Conservation (phyloP, 1,139 yeast genomes). For the Schwanniomyces etchellsii region DNA sequence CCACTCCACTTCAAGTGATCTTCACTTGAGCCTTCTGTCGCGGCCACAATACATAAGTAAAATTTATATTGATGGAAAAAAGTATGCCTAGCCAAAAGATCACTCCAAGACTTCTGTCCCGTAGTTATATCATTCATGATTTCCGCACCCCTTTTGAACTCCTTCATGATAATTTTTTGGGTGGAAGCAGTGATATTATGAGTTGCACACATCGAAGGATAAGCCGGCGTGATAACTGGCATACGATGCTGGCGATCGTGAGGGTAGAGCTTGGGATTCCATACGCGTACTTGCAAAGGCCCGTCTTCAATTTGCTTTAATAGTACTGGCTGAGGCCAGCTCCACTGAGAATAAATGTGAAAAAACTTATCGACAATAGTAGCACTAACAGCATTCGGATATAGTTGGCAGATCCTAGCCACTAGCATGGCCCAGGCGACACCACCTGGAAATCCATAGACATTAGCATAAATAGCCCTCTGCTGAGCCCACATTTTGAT, state of each 20-base stretch:
- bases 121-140: constrained; percentile 63
- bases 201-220: constrained; percentile 99
- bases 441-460: constrained; percentile 98
- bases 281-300: constrained; percentile 89
- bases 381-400: constrained; percentile 94
- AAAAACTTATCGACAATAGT: constrained; percentile 86
- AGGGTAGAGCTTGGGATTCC: constrained; percentile 92
- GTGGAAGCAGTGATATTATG: constrained; percentile 91
- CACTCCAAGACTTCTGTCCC: constrained; percentile 68
- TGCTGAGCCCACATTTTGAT: constrained; percentile 96
- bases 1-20: constrained; percentile 91
- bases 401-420: constrained; percentile 91
- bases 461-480: constrained; percentile 88
- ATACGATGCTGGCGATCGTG: constrained; percentile 85
- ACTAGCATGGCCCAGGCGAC: constrained; percentile 99
- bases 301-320: constrained; percentile 94
- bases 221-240: constrained; percentile 99
- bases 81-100: constrained; percentile 69
- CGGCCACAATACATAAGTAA: constrained; percentile 76
- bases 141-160: constrained; percentile 67
- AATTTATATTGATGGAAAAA: constrained; percentile 82
- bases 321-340: constrained; percentile 98
- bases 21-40: constrained; percentile 61
- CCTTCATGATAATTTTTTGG: constrained; percentile 69
- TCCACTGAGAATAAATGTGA: constrained; percentile 82